Evolutionary conservation across 2,329 filamentous ascomycete species (phyloP).

Genomic region (Paramyrothecium sp.): DNA sequence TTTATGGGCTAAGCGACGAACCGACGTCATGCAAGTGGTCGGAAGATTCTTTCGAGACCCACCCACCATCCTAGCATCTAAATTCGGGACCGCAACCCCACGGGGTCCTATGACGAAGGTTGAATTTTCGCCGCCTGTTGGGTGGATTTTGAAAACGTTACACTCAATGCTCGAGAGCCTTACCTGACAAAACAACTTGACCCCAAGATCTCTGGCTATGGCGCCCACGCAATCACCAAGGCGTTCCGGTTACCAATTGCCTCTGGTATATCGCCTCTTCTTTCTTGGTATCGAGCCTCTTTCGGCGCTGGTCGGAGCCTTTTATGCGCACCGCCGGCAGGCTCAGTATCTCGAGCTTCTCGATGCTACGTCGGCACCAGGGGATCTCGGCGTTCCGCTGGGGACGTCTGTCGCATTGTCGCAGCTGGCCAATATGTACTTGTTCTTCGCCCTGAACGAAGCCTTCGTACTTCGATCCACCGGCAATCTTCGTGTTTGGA

Average conservation of each 20-base stretch:
- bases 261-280: slow-evolving; percentile 65
- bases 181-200: too few species aligned
- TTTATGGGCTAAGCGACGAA: too few species aligned
- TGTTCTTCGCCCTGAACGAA: slow-evolving; percentile 76
- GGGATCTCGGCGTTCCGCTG: slow-evolving; percentile 42
- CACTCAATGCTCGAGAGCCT: too few species aligned
- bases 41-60: too few species aligned
- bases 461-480: slow-evolving; percentile 72
- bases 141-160: too few species aligned
- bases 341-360: slow-evolving; percentile 63
- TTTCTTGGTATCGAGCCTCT: slow-evolving; percentile 71
- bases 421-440: slow-evolving; percentile 76
- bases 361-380: slow-evolving; percentile 45
- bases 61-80: too few species aligned
- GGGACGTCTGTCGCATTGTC: slow-evolving; percentile 66
- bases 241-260: slow-evolving; percentile 45
- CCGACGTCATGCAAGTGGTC: too few species aligned
- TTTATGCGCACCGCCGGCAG: slow-evolving; percentile 48
- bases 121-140: too few species aligned
- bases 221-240: slow-evolving; percentile 2
- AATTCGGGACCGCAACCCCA: too few species aligned
- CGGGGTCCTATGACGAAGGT: too few species aligned
- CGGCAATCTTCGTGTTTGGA: slow-evolving; percentile 68
- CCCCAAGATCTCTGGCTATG: too few species aligned
- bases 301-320: slow-evolving; percentile 52